Conservation (phyloP, 78 protist genomes). For the Dictyostelium capitatum region DNA sequence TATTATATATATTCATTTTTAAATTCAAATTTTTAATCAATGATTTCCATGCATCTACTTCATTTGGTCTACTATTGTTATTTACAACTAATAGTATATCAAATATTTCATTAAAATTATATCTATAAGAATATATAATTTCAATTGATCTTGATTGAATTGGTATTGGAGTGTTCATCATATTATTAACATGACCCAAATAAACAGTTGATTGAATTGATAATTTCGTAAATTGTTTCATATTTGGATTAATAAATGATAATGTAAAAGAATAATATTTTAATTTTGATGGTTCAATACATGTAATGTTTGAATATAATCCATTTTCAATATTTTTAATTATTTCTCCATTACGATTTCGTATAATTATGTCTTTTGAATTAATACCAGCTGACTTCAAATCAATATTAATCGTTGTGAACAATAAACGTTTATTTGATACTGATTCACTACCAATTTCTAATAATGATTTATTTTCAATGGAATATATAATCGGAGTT, state of each 20-base stretch:
- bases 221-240: slow-evolving; percentile 52
- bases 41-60: slow-evolving; percentile 17
- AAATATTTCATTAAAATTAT: background rate
- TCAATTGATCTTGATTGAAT: slow-evolving; percentile 72
- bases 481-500: slow-evolving; percentile 38
- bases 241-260: slow-evolving; percentile 27
- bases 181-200: slow-evolving; percentile 65
- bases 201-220: slow-evolving; percentile 11
- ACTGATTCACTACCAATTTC: background rate
- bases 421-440: background rate
- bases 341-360: background rate
- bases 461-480: slow-evolving; percentile 38
- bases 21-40: background rate
- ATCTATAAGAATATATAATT: slow-evolving; percentile 50
- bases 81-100: slow-evolving; percentile 43
- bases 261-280: slow-evolving; percentile 32
- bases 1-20: slow-evolving; percentile 34
- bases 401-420: slow-evolving; percentile 16
- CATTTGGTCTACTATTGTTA: slow-evolving; percentile 42
- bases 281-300: background rate
- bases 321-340: slow-evolving; percentile 33
- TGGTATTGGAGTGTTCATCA: slow-evolving; percentile 37
- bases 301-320: slow-evolving; percentile 10
- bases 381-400: background rate
- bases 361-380: background rate